Base-by-base conservation (phyloP, 1,284 basidiomycete species). In the Leccinum fallax region DNA sequence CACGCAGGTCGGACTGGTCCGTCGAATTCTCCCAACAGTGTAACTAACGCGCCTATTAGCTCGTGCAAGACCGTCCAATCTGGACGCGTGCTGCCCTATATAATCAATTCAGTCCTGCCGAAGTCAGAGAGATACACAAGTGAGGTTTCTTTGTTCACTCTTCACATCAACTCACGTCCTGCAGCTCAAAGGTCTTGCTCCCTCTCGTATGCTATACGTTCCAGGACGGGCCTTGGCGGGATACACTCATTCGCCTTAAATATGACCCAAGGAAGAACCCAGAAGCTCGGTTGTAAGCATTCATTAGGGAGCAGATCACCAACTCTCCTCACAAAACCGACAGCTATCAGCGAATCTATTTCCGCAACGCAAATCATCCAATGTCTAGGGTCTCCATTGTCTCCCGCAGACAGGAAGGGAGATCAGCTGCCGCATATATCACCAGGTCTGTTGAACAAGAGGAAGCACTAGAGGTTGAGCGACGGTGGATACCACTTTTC, bases 211-310 rank as follows among this genome's bases (percentile, higher is more conserved):
- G 89, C 54, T 99, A 96, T 73, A 89, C 93, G 2, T 97, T 98
- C 72, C 86, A 89, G 63, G 96, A 98, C 65, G 97, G 97, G 0
- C 94, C 95, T 2, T 98, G 93, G 90, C 84, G 94, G 57, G 96
- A 98, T 71, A 92, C 92, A 8, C 82, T 97, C 53, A 84, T 98
- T 28, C 85, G 88, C 51, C 92, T 95, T 62, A 89, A 90, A 3
- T 98, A 97, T 72, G 97, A 99, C 72, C 95, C 96, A 11, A 81
- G 95, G 55, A 80, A 81, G 64, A 84, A 93, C 65, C 80, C 81
- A 1, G 78, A 83, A 48, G 89, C 92, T 49, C 83, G 93, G 65
- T 86, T 94, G 94, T 95, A 70, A 64, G 76, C 55, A 16, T 59
- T 53, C n/a, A 38, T 34, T 19, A 5, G 5, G 24, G 15, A 48